These are phyloP conservation scores for Scutellaria baicalensis DNA, from an alignment of 257 asterid species.

Conservation along the genomic window DNA sequence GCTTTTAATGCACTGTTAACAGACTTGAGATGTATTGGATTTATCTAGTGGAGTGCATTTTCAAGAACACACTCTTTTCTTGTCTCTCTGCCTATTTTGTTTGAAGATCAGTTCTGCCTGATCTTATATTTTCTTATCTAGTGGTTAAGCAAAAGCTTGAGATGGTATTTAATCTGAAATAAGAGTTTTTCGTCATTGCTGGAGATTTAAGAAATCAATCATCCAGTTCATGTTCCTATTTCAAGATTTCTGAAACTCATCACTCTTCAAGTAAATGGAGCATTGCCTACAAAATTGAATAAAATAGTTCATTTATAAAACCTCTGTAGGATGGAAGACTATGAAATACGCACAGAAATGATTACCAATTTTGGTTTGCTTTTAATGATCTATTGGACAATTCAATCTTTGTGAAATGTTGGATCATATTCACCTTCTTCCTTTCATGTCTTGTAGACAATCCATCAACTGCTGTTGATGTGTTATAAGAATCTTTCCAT, in stretches of 20 bases:
- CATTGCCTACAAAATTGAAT: not conserved
- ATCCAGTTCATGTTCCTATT: not conserved
- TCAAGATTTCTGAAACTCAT: not conserved
- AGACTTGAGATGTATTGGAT: not conserved
- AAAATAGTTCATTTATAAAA: not conserved
- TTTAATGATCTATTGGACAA: not conserved
- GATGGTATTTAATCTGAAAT: not conserved
- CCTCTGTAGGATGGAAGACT: not conserved
- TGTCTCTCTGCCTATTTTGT: not conserved
- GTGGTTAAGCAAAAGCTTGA: not conserved
- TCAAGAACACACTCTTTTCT: not conserved
- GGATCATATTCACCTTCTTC: not conserved
- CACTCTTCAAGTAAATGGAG: not conserved
- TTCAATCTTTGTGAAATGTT: not conserved
- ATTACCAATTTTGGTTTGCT: not conserved
- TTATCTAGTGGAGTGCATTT: not conserved
- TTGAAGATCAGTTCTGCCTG: not conserved
- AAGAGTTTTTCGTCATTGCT: not conserved
- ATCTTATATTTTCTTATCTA: not conserved
- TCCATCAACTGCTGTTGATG: not conserved
- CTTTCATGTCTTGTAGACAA: not conserved
- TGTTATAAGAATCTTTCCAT: too few species aligned
- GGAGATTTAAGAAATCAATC: not conserved
- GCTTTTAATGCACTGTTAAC: not conserved
- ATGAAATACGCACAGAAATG: not conserved